Base-by-base conservation (phyloP, 345 rosid genomes). In the Populus ilicifolia region DNA sequence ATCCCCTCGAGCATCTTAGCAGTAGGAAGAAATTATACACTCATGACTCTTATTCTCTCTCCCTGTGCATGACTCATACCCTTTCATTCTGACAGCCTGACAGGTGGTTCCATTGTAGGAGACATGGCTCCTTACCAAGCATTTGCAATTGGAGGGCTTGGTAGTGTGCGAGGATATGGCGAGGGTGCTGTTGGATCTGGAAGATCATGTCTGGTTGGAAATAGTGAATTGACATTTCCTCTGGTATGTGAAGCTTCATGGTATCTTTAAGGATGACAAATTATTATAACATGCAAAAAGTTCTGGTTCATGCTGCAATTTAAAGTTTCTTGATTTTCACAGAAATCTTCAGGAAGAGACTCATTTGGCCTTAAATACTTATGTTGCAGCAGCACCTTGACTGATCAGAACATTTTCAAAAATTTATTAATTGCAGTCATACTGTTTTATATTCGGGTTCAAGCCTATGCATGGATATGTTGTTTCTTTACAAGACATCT, bases 111-210 rank as follows among this genome's bases (percentile, higher is more conserved):
- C 52, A 95, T 93, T 80, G 99, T 95, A 56, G 99, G 99, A 82
- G 98, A 93, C 84, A 95, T 95, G 96, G 96, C 99, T 84, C 98
- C 99, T 81, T 92, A 93, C 84, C 99, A 93, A 85, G 97, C 99
- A 75, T 95, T 95, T 89, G 87, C 98, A 78, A 85, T 95, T 69
- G 99, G 99, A 38, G 99, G 99, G 78, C 72, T 89, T 52, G 93
- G 92, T 74, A 92, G 93, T 75, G 97, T 95, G 14, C 87, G 98
- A 63, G 98, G 99, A 43, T 93, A 93, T 80, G 99, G 99, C 68
- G 97, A 95, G 59, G 99, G 98, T 14, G 97, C 94, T 79, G 89
- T 93, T 83, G 99, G 98, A 85, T 91, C 91, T 5, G 99, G 99
- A 61, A 88, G 98, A 78, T 93, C 98, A 36, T 95, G 98, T 85